A percentile compares a stretch with the other conserved stretches of the same genome.
phyloP scores from a whole-genome alignment of 768 basidiomycete species.

The Trametes cingulata region DNA sequence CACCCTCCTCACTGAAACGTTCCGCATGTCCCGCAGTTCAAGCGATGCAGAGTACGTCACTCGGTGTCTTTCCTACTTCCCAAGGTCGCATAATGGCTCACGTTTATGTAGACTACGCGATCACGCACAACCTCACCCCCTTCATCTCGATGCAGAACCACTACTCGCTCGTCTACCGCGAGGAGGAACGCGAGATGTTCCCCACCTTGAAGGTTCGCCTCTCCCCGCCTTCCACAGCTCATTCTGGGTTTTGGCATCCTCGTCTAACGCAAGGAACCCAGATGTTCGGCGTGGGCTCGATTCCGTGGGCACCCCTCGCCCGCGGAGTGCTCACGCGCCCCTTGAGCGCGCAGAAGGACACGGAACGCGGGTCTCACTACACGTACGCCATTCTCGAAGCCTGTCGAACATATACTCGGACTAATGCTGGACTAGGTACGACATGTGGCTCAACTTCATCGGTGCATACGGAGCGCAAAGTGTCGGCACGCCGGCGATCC shows the following conservation, averaged over 20 bases:
- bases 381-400: conserved; percentile 5
- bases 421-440: no score
- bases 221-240: no score
- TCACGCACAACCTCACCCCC: conserved; percentile 41
- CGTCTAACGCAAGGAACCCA: no score
- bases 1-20: neutral
- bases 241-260: no score
- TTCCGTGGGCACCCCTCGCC: conserved; percentile 43
- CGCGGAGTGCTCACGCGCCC: conserved; percentile 37
- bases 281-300: conserved; percentile 41
- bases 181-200: conserved; percentile 62
- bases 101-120: conserved; percentile 37
- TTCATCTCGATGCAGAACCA: conserved; percentile 70
- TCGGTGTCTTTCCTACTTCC: no score
- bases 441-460: conserved; percentile 13
- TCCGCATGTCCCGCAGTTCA: conserved; percentile 24
- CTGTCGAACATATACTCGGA: neutral
- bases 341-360: conserved; percentile 19
- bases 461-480: conserved; percentile 4
- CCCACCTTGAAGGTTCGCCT: no score
- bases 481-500: conserved; percentile 3
- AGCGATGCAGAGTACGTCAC: conserved; percentile 29
- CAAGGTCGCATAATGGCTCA: no score
- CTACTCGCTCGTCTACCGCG: conserved; percentile 56
- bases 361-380: conserved; percentile 29